Conservation (phyloP, 1,284 basidiomycete genomes). For the Cutaneotrichosporon dermatis region DNA sequence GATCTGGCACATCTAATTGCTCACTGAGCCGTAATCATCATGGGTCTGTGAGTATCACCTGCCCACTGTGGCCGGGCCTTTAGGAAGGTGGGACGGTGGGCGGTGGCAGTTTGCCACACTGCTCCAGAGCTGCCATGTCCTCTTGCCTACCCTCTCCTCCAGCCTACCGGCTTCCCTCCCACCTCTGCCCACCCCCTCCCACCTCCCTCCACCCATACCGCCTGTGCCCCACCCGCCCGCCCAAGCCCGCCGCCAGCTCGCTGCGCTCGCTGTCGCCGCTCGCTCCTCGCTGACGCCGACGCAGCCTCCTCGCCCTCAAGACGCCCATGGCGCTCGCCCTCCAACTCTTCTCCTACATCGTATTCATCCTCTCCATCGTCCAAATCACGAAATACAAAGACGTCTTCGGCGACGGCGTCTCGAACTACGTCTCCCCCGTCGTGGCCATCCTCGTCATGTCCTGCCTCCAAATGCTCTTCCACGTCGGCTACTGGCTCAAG, state of each 20-base stretch:
- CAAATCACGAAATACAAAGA: constrained; percentile 22
- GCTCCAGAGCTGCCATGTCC: too few species aligned
- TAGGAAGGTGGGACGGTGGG: too few species aligned
- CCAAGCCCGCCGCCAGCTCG: too few species aligned
- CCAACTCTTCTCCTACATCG: constrained; percentile 14
- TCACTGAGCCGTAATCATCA: neutral
- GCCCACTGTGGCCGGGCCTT: too few species aligned
- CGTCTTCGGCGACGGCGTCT: constrained; percentile 6
- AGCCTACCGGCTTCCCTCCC: too few species aligned
- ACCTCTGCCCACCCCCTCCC: too few species aligned
- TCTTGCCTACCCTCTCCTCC: too few species aligned
- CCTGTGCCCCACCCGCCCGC: too few species aligned
- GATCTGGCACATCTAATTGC: too few species aligned
- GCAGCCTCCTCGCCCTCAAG: neutral
- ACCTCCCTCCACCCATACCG: too few species aligned
- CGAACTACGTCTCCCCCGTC: constrained; percentile 25
- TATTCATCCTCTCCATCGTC: constrained; percentile 29
- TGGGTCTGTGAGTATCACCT: constrained; percentile 4
- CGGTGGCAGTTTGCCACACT: too few species aligned
- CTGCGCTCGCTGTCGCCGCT: too few species aligned
- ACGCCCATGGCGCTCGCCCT: constrained; percentile 4
- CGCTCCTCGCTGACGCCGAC: neutral
- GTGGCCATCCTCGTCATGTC: constrained; percentile 27
- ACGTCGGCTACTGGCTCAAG: constrained; percentile 16
- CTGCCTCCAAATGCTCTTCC: constrained; percentile 24